Base-by-base conservation (phyloP, 139 green algal species). In the Gonium pectorale region DNA sequence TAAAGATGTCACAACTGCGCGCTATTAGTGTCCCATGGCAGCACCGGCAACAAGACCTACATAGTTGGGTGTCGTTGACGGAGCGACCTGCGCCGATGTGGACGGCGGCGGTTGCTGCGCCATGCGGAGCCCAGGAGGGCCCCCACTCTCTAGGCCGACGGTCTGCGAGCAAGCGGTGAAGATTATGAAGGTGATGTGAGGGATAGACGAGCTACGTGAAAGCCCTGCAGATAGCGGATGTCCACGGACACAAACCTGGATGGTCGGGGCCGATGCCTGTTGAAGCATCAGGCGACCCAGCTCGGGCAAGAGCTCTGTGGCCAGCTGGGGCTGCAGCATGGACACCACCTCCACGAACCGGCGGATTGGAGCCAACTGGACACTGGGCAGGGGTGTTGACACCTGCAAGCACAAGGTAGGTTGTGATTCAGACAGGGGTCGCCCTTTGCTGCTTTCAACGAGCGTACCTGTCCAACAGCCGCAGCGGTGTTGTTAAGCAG, bases 231-330 rank as follows among this genome's bases (percentile, higher is more conserved):
- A n/a, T n/a, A n/a, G n/a, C n/a, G n/a, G n/a, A n/a, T n/a, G n/a
- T n/a, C n/a, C n/a, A n/a, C n/a, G n/a, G n/a, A n/a, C n/a, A n/a
- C 70, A 29, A 22, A 83, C 77, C 77, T 83, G 77, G 29, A 83
- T 60, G 24, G 77, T 83, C 26, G 77, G 77, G 29, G 77, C 62
- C 0, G 43, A 3, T 0, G 60, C 26, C 77, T 83, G 77, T 31
- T 83, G 77, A 60, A 83, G 43, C 77, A 73, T 31, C 77, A 73
- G 33, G 5, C 43, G 31, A 3, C 33, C 77, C 40, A 83, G 43
- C 62, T 83, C 77, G 0, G 77, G 60, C 31, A 73, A 43, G 62
- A 83, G 77, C 77, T 83, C 77, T 3, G 77, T 41, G 43, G 22
- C 63, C 59, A 83, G 62, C 5, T 73, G 60, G 5, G 77, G 77